Evolutionary conservation across 2,329 filamentous ascomycete genomes (phyloP).

Genomic region (Pleurostoma richardsiae): DNA sequence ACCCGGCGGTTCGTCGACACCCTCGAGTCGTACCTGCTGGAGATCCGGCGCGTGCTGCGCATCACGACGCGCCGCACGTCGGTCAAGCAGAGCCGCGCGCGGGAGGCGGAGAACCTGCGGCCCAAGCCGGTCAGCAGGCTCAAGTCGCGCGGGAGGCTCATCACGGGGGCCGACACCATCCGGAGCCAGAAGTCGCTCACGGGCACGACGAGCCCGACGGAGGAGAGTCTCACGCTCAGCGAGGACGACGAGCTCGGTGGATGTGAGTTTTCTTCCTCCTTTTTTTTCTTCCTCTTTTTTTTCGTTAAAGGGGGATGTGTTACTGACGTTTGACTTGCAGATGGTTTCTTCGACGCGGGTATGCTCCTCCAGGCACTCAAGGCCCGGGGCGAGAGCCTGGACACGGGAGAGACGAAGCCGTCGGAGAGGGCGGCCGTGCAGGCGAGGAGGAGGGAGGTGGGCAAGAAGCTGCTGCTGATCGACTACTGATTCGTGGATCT

Average conservation of each 20-base stretch:
- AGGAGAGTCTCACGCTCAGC: slow-evolving; percentile 67
- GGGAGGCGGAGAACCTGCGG: slow-evolving; percentile 42
- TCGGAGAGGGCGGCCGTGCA: slow-evolving; percentile 56
- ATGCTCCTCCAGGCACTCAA: slow-evolving; percentile 89
- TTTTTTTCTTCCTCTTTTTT: background rate
- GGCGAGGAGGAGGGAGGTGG: slow-evolving; percentile 61
- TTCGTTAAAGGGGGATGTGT: background rate
- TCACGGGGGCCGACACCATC: slow-evolving; percentile 51
- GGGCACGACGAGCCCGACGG: slow-evolving; percentile 55
- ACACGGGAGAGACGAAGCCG: slow-evolving; percentile 45
- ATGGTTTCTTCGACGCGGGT: slow-evolving; percentile 95
- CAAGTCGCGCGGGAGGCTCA: slow-evolving; percentile 70
- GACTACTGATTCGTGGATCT: slow-evolving; percentile 48
- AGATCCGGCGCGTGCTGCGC: slow-evolving; percentile 79
- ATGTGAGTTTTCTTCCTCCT: slow-evolving; percentile 57
- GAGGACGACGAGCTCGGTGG: slow-evolving; percentile 89
- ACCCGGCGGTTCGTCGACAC: slow-evolving; percentile 87
- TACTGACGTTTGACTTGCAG: slow-evolving; percentile 24
- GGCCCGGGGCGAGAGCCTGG: slow-evolving; percentile 54
- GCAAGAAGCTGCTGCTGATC: slow-evolving; percentile 66
- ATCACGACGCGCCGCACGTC: slow-evolving; percentile 49
- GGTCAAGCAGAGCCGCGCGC: slow-evolving; percentile 42
- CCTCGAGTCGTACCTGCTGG: slow-evolving; percentile 83
- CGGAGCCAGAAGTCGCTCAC: slow-evolving; percentile 32
- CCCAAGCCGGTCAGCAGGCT: slow-evolving; percentile 39